Evolutionary conservation across 2,329 filamentous ascomycete genomes (phyloP).

Genomic region (Didymella sp.): DNA sequence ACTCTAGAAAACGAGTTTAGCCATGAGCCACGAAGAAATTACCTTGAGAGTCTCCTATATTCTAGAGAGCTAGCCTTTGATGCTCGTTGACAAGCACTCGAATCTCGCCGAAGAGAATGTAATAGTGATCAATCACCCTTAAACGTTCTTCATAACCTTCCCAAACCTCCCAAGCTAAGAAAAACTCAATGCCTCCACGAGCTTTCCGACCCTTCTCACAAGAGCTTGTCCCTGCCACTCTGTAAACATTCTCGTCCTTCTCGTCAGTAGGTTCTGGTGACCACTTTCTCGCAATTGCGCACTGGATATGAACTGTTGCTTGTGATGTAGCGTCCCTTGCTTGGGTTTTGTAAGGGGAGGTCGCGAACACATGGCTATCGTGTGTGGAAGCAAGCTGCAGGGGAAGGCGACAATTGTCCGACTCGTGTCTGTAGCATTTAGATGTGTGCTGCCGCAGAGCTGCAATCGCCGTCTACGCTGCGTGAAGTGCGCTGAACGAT

Average conservation of each 20-base stretch:
- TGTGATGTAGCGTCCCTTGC: background rate
- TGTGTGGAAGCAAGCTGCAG: background rate
- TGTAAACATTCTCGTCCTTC: slow-evolving; percentile 1
- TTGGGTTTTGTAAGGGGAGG: background rate
- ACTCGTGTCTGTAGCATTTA: too few relatives aligned
- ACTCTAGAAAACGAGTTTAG: background rate
- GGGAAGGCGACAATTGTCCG: too few relatives aligned
- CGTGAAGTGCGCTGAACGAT: too few relatives aligned
- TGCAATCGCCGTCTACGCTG: too few relatives aligned
- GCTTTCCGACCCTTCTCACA: too few relatives aligned
- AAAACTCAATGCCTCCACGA: too few relatives aligned
- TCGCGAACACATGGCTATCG: background rate
- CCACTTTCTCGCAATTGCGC: background rate
- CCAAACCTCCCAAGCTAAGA: too few relatives aligned
- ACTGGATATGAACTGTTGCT: background rate
- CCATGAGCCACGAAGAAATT: background rate
- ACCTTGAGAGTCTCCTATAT: background rate
- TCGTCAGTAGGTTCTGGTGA: background rate
- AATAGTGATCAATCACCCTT: too few relatives aligned
- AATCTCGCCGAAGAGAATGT: too few relatives aligned
- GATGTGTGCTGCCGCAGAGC: too few relatives aligned
- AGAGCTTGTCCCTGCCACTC: too few relatives aligned
- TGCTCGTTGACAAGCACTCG: slow-evolving; percentile 18
- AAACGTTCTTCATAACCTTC: too few relatives aligned
- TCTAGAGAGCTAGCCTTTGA: background rate